Base-by-base conservation (phyloP, 371 early-diverging fungal genomes). In the Blakeslea trispora region DNA sequence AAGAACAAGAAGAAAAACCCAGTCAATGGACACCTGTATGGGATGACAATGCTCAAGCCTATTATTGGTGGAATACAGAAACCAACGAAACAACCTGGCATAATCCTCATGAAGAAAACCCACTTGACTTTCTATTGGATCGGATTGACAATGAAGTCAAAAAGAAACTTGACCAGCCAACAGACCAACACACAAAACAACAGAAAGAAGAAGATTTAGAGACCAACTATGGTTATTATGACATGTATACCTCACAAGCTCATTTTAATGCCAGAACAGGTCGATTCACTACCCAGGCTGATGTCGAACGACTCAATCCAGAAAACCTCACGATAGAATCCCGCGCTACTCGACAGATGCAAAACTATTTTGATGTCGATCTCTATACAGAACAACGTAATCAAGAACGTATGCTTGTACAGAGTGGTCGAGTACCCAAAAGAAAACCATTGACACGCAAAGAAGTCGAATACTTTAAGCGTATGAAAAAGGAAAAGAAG, bases 1-100 rank as follows among this genome's bases (percentile, higher is more conserved):
- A 23, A 21, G 37, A 50, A 50, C 21, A 53, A 13, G 41, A 28
- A 53, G 31, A 43, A 42, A 23, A 45, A 28, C 50, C 49, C 22
- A 43, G 42, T 45, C 52, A 52, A 37, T 84, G 85, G 85, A 74
- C 74, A 44, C 57, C 80, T n/a, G 72, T 73, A 21, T 85, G 81
- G 79, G 80, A 85, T 66, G 67, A 71, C 5, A 63, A 65, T 31
- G 66, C 64, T 7, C 75, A 79, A 53, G 67, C 72, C 2, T 85
- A 81, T 47, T 85, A 85, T 61, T 85, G 76, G 74, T 85, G 82
- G 85, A 85, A 85, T 59, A 78, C 75, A 31, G 52, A 68, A 15
- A 83, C 85, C 8, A 77, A 83, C 50, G 82, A 85, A 59, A 85
- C 83, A 1, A 78, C 81, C 4, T 83, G 82, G 83, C 67, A 66